A percentile compares a stretch with the other conserved stretches of the same genome.
These are phyloP conservation scores for Diaporthe velutina DNA, from an alignment of 2,329 filamentous ascomycete genomes.

Conservation along the genomic window DNA sequence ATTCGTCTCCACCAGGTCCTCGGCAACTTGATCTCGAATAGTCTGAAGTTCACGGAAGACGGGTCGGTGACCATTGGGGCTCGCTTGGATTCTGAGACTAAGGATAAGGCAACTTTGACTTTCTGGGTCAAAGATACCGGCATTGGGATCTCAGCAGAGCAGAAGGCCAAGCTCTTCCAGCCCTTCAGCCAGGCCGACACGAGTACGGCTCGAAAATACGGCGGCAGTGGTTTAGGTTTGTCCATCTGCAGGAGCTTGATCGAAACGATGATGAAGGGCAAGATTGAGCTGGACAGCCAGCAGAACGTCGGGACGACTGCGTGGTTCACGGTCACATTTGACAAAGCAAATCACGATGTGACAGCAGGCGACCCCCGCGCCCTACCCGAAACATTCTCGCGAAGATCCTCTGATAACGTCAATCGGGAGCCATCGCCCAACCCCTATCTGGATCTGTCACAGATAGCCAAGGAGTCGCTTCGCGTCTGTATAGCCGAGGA, in stretches of 20 bases:
- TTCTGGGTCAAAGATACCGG: constrained; percentile 92
- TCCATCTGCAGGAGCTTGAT: constrained; percentile 97
- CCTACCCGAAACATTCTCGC: constrained; percentile 37
- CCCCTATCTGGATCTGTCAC: constrained; percentile 75
- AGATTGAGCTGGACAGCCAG: constrained; percentile 83
- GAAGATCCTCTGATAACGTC: constrained; percentile 40
- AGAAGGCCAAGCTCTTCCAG: constrained; percentile 87
- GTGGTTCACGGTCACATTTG: constrained; percentile 87
- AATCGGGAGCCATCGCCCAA: constrained; percentile 56
- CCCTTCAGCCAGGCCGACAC: constrained; percentile 95
- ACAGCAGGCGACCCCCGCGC: constrained; percentile 63
- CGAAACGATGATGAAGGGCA: constrained; percentile 90
- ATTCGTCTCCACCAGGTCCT: constrained; percentile 77
- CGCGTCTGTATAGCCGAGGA: constrained; percentile 95
- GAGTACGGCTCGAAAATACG: constrained; percentile 90
- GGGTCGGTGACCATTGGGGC: constrained; percentile 89
- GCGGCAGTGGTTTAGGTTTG: constrained; percentile 89
- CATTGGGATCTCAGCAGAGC: constrained; percentile 88
- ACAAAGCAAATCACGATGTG: constrained; percentile 78
- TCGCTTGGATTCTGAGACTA: constrained; percentile 77
- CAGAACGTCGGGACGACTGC: constrained; percentile 78
- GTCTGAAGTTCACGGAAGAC: constrained; percentile 91
- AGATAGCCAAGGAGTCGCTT: constrained; percentile 81
- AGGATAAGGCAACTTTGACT: constrained; percentile 78
- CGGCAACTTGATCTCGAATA: constrained; percentile 91